Conservation (phyloP, 768 basidiomycete species). For the Trametes cubensis region DNA sequence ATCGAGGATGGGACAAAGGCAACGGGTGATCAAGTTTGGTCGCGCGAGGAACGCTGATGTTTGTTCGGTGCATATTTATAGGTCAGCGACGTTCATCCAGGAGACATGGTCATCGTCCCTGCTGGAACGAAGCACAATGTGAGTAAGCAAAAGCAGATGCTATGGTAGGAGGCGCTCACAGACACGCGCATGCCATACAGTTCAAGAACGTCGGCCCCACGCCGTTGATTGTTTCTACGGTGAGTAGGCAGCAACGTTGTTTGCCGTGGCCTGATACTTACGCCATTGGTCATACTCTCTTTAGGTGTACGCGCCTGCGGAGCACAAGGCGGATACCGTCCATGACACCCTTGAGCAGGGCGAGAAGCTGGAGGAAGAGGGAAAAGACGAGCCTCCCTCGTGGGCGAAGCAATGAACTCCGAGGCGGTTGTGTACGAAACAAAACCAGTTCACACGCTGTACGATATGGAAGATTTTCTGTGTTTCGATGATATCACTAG, state of each 20-base stretch:
- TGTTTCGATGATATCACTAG: neutral
- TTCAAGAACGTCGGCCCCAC: slow-evolving; percentile 34
- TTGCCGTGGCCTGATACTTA: too few relatives aligned
- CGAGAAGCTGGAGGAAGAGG: slow-evolving; percentile 33
- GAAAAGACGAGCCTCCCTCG: slow-evolving; percentile 33
- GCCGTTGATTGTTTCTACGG: slow-evolving; percentile 32
- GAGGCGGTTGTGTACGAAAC: neutral
- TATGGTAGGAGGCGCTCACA: neutral
- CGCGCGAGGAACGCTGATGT: neutral
- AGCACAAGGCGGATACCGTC: slow-evolving; percentile 35
- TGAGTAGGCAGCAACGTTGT: slow-evolving; percentile 6
- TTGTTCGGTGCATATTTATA: slow-evolving; percentile 12
- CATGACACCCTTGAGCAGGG: slow-evolving; percentile 32
- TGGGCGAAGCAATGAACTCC: slow-evolving; percentile 28
- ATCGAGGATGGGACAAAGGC: slow-evolving; percentile 26
- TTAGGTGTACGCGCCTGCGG: slow-evolving; percentile 34
- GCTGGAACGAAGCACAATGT: slow-evolving; percentile 34
- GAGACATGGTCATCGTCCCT: slow-evolving; percentile 33
- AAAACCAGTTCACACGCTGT: too few relatives aligned
- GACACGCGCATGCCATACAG: slow-evolving; percentile 18
- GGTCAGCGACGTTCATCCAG: slow-evolving; percentile 24
- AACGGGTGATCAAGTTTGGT: neutral
- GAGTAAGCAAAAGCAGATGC: neutral
- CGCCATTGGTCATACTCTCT: neutral
- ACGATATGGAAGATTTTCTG: neutral